Base-by-base conservation (phyloP, 192 early-diverging fungal species). In the Coemansia sp. region DNA sequence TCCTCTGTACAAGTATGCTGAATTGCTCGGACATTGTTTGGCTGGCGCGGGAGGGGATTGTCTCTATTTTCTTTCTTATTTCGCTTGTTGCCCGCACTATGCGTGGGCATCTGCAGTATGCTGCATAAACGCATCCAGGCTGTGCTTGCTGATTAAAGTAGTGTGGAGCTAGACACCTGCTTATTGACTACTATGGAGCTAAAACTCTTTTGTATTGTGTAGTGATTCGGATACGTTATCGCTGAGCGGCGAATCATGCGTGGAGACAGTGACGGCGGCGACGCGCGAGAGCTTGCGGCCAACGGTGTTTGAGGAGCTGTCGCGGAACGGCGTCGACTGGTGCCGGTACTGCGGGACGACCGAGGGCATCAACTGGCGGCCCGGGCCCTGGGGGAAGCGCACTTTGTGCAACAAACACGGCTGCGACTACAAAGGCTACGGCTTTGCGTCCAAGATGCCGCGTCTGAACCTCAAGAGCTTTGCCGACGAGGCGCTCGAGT, bases 361-460 rank as follows among this genome's bases (percentile, higher is more conserved):
- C 10, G 89, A 89, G 74, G 86, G 89, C 31, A 84, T 91, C 73
- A 89, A 96, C 83, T 89, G 91, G 91, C 86, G 93, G 26, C 93
- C 90, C 14, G 93, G 93, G 2, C 93, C 93, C 42, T 96, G 93
- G 93, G 93, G 93, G 38, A 93, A 94, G 80, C 88, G 91, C 64
- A 93, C 93, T 17, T 73, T 96, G 49, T 96, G 93, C 90, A 96
- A 95, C 75, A 94, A 94, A 79, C 93, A 96, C 71, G 93, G 93
- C 54, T 96, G 93, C 73, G 93, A 94, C 79, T 96, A 92, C 71
- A 93, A 93, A 76, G 93, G 93, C 28, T 96, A 94, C 67, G 93
- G 93, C 12, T 94, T 94, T 69, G 90, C 90, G 0, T 92, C 89
- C 64, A 96, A 92, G 66, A 79, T 90, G 73, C 89, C 90, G 42